Percentiles rank a stretch among this genome's conserved stretches.
Conservation (phyloP, 441 rosid genomes). For the Raphanus hybrid region DNA sequence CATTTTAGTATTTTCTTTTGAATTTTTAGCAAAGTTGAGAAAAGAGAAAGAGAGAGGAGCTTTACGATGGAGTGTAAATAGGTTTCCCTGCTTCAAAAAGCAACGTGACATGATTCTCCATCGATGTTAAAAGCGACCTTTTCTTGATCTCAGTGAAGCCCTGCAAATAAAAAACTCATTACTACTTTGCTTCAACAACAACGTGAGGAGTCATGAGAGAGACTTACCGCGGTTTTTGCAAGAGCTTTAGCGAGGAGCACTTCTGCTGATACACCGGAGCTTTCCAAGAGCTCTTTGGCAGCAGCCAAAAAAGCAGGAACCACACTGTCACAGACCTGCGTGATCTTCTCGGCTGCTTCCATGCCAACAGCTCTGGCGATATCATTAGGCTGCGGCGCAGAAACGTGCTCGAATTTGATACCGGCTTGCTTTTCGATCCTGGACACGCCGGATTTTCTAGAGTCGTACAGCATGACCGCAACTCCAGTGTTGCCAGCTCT, state of each 20-base stretch:
- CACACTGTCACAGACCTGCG: constrained; percentile 85
- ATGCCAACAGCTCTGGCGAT: constrained; percentile 78
- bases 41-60: constrained; percentile 26
- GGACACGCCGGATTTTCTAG: constrained; percentile 70
- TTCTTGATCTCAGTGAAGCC: constrained; percentile 87
- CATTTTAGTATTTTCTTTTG: constrained; percentile 4
- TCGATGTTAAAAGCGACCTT: constrained; percentile 82
- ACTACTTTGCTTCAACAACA: not conserved
- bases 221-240: constrained; percentile 79
- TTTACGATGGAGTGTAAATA: constrained; percentile 71
- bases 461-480: constrained; percentile 89
- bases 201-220: not conserved
- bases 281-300: constrained; percentile 74
- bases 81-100: constrained; percentile 76
- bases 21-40: too few species aligned
- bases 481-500: constrained; percentile 96
- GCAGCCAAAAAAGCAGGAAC: constrained; percentile 83
- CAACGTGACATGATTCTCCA: constrained; percentile 85
- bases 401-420: constrained; percentile 78
- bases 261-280: constrained; percentile 77
- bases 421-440: constrained; percentile 88
- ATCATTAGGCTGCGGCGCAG: constrained; percentile 85
- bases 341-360: constrained; percentile 73
- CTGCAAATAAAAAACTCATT: constrained; percentile 47
- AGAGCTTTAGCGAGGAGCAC: constrained; percentile 91